These are phyloP conservation scores for Sporobolomyces roseus DNA, from an alignment of 768 basidiomycete genomes.

Conservation along the genomic window DNA sequence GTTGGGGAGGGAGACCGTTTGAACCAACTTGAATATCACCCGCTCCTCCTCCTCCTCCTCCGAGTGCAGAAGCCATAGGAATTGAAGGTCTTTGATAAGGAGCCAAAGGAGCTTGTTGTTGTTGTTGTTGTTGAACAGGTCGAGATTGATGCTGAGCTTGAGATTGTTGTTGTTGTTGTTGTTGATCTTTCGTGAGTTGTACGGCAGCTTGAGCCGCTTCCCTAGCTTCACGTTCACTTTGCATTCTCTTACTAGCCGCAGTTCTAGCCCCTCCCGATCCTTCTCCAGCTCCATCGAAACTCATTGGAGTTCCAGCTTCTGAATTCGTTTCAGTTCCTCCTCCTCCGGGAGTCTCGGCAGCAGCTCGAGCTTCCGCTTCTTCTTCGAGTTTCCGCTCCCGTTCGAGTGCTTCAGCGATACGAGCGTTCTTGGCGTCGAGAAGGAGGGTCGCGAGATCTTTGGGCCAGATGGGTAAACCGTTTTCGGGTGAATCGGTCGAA, in stretches of 20 bases:
- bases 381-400: constrained; percentile 22
- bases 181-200: too few species aligned
- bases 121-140: constrained; percentile 13
- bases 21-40: constrained; percentile 12
- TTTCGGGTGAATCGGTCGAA: not conserved
- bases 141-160: constrained; percentile 58
- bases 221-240: constrained; percentile 66
- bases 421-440: not conserved
- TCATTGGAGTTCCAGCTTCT: constrained; percentile 15
- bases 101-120: not conserved
- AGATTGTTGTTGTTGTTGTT: constrained; percentile 51
- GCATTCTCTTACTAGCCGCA: constrained; percentile 16
- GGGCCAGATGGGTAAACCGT: constrained; percentile 35
- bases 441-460: not conserved
- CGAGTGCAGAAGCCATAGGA: constrained; percentile 10
- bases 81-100: constrained; percentile 1
- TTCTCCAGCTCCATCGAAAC: constrained; percentile 5
- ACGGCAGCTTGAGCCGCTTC: too few species aligned
- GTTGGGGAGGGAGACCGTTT: constrained; percentile 12
- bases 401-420: constrained; percentile 14
- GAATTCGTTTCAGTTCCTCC: constrained; percentile 10
- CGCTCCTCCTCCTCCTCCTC: constrained; percentile 5
- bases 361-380: constrained; percentile 21
- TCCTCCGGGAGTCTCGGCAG: constrained; percentile 4
- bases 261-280: constrained; percentile 25